Percentiles rank a stretch among this genome's conserved stretches.
These are phyloP conservation scores for Phtheirospermum japonicum DNA, from an alignment of 257 asterid species.

Conservation along the genomic window DNA sequence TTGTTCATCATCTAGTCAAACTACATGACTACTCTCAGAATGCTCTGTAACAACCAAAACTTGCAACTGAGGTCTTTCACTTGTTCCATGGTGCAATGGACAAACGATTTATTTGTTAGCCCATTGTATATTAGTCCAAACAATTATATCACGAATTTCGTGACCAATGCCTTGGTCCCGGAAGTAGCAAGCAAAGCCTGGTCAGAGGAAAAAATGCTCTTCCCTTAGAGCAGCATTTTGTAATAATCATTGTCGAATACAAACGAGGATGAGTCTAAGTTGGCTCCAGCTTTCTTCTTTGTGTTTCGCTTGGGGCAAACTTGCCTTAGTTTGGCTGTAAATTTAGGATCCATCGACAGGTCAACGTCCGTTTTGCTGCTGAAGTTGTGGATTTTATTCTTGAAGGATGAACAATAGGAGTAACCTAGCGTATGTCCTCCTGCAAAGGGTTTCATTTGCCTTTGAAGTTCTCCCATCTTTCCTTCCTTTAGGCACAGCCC, in stretches of 20 bases:
- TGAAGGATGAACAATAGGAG: slow-evolving; percentile 85
- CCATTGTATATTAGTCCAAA: too few species aligned
- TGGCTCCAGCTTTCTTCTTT: slow-evolving; percentile 58
- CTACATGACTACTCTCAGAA: too few species aligned
- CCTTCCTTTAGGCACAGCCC: slow-evolving; percentile 83
- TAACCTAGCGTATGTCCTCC: slow-evolving; percentile 95
- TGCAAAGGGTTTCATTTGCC: slow-evolving; percentile 45
- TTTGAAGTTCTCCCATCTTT: slow-evolving; percentile 73
- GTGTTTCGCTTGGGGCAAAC: slow-evolving; percentile 64
- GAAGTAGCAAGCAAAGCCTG: slow-evolving; percentile 54
- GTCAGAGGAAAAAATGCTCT: slow-evolving; percentile 70
- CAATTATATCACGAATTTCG: too few species aligned
- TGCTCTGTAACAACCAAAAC: too few species aligned
- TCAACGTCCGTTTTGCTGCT: slow-evolving; percentile 44
- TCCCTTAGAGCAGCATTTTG: slow-evolving; percentile 67
- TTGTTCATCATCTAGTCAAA: too few species aligned
- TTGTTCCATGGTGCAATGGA: too few species aligned
- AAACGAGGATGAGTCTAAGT: slow-evolving; percentile 60
- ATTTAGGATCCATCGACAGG: slow-evolving; percentile 53
- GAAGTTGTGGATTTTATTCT: slow-evolving; percentile 79
- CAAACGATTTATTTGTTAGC: too few species aligned
- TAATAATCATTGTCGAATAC: slow-evolving; percentile 69
- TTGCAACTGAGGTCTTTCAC: too few species aligned
- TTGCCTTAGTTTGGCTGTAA: slow-evolving; percentile 52
- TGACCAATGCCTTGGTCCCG: slow-evolving; percentile 51